Base-by-base conservation (phyloP, 441 rosid species). In the Corymbia calophylla region DNA sequence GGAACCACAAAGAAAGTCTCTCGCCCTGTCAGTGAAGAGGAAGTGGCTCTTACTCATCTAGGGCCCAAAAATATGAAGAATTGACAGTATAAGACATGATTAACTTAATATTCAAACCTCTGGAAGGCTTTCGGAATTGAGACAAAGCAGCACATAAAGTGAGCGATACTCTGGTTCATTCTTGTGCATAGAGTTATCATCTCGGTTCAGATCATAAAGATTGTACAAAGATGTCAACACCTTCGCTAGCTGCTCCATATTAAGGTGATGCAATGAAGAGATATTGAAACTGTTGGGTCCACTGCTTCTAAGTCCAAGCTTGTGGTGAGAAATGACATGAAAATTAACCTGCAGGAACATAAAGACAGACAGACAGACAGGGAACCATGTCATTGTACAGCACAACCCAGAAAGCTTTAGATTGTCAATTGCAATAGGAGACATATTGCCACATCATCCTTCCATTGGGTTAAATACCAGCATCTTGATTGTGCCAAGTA, bases 231-330 rank as follows among this genome's bases (percentile, higher is more conserved):
- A 93, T 60, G 94, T 91, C 89, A 97, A 91, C 87, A 97, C 88
- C 93, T 97, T 97, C 51, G 92, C 91, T 88, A 97, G 96, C 93
- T 97, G 99, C 95, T 97, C 99, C 96, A 94, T 91, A 92, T 97
- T 96, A 88, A 97, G 97, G 93, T 97, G 91, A 89, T 92, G 97
- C 94, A 93, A 84, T 86, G 99, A 92, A 87, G 96, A 92, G 88
- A 92, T 91, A 90, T 88, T 92, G 88, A 94, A 39, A 88, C 89
- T 87, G 88, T 91, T 87, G 62, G 96, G 89, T 88, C 88, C 89
- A 16, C 88, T 88, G 66, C 66, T 39, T 54, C 86, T 60, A 49
- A 51, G 14, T 88, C 88, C 94, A 89, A 97, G 96, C 95, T 93
- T 96, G 92, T 93, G 95, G 92, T 95, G 96, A 90, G 99, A 96